phyloP scores from a whole-genome alignment of 1,284 basidiomycete genomes.

The Melampsora medusae region DNA sequence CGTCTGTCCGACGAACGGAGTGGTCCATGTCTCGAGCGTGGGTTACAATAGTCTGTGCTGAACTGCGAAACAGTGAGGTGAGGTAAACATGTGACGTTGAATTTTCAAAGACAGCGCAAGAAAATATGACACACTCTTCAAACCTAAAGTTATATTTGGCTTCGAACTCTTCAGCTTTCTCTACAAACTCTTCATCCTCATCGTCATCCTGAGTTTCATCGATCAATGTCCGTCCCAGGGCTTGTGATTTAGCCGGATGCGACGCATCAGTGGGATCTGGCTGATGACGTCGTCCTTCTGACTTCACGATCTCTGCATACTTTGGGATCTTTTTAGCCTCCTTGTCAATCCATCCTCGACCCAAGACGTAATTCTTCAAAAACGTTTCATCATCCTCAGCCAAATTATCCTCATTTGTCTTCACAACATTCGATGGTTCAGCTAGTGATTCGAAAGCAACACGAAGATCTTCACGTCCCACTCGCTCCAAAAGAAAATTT shows the following conservation, averaged over 20 bases:
- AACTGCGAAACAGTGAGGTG: constrained; percentile 58
- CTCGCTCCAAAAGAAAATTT: constrained; percentile 73
- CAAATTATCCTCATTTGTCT: constrained; percentile 38
- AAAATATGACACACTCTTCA: constrained; percentile 67
- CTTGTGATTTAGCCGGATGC: constrained; percentile 81
- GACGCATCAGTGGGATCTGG: constrained; percentile 57
- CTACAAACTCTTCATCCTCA: constrained; percentile 51
- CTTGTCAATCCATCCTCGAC: constrained; percentile 89
- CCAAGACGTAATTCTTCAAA: constrained; percentile 71
- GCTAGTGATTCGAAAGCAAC: constrained; percentile 46
- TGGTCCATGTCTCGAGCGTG: constrained; percentile 61
- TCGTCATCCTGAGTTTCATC: constrained; percentile 51
- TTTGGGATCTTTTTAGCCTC: constrained; percentile 50
- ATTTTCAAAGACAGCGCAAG: background rate
- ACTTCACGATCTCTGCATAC: constrained; percentile 50
- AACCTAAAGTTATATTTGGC: constrained; percentile 89
- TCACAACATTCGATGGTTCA: constrained; percentile 45
- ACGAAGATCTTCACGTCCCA: constrained; percentile 68
- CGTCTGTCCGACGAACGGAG: constrained; percentile 71
- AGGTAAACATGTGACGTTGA: background rate
- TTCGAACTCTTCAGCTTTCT: constrained; percentile 68
- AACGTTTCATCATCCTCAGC: constrained; percentile 65
- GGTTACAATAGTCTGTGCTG: constrained; percentile 69
- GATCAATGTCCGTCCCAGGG: constrained; percentile 57
- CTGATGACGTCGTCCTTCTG: constrained; percentile 50